Percentiles rank a stretch among this genome's conserved stretches.
phyloP scores from a whole-genome alignment of 352 stramenopile species.

The Pythium inflatum region DNA sequence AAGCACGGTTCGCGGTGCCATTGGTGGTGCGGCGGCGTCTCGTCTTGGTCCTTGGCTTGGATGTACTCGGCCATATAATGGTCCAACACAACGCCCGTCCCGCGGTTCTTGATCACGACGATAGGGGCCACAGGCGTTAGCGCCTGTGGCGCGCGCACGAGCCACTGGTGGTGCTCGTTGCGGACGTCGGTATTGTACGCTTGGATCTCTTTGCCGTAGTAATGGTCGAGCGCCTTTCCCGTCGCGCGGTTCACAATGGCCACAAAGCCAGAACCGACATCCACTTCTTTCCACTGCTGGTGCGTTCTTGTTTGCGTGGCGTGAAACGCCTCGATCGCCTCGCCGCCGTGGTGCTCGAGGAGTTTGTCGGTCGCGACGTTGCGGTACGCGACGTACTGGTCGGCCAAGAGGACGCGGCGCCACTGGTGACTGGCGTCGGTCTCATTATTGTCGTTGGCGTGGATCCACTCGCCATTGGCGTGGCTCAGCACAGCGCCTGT shows the following conservation, averaged over 20 bases:
- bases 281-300: conserved; percentile 2
- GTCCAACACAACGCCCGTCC: not conserved
- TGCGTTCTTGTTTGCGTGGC: not conserved
- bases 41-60: not conserved
- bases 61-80: not conserved
- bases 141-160: not conserved
- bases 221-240: conserved; percentile 3
- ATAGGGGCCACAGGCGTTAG: not conserved
- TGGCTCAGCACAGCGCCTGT: conserved; percentile 3
- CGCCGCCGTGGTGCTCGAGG: not conserved
- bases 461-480: not conserved
- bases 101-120: not conserved
- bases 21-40: not conserved
- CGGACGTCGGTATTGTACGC: not conserved
- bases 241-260: not conserved
- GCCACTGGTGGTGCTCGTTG: conserved; percentile 1
- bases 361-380: conserved; percentile 2
- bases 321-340: not conserved
- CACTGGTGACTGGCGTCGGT: conserved; percentile 1
- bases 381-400: conserved; percentile 1
- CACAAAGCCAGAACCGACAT: not conserved
- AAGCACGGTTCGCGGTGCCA: not conserved
- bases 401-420: not conserved
- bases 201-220: not conserved
- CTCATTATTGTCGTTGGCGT: conserved; percentile 4